Evolutionary conservation across 2,329 filamentous ascomycete genomes (phyloP), one percentile per base, ranked within the genome.

Genomic region (Calcarisporium arbuscula): DNA sequence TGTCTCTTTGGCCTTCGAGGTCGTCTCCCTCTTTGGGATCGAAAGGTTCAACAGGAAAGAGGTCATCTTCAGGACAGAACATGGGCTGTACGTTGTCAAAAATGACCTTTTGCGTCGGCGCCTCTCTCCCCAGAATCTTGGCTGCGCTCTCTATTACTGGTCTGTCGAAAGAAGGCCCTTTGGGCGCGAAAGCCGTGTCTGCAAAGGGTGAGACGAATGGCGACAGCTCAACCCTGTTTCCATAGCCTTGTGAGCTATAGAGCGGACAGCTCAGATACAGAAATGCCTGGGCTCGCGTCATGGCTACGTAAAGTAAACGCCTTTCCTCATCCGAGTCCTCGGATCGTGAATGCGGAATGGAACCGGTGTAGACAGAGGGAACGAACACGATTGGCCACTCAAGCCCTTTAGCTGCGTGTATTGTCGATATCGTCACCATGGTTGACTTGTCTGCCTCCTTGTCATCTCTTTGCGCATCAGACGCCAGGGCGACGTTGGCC

Each of bases 321-420:
- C 92, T 72, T 56, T 98, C 90, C 58, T 98, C 90, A 37, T 90
- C 82, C 4, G 72, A 69, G 52, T 96, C 86, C 29, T 95, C 89
- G 2, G 88, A 76, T 46, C 89, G 74, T 3, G 81, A 82, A 56
- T 96, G 90, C 5, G 90, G 90, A 39, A 96, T 94, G 3, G 83
- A 90, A 1, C 90, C 92, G 30, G 88, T 78, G 53, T 94, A 95
- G 18, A 87, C 82, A 2, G 85, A 85, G 6, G 92, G 89, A 12
- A 96, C 80, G 56, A 96, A 96, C 1, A 96, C 87, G 2, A 95
- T 72, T 0, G 90, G 90, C 92, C 92, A 98, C 57, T 98, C 90
- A 1, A 98, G 69, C 4, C 90, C 90, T 58, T 98, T 98, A 4
- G 90, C 87, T 1, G 89, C 88, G 54, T 98, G 90, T 9, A 98